Base-by-base conservation (phyloP, 2,329 filamentous ascomycete species). In the Diaporthe helianthi region DNA sequence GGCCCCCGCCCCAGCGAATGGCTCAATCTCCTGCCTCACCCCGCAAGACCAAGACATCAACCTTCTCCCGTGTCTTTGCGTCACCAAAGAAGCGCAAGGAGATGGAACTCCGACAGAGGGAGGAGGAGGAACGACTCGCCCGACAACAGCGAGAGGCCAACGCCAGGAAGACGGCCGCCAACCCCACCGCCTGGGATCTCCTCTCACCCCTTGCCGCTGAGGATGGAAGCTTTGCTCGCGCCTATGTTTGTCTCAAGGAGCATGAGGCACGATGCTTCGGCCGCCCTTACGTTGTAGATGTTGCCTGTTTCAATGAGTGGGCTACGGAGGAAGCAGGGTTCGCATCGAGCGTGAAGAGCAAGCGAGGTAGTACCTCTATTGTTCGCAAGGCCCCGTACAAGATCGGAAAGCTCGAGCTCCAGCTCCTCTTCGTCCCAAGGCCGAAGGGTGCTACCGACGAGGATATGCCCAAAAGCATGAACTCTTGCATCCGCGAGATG, bases 391-490 rank as follows among this genome's bases (percentile, higher is more conserved):
- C 96, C 15, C 96, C 96, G n/a, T 99, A 99, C 83, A 93, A 95
- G 81, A 90, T 99, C 76, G 96, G 94, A 73, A 97, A 97, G 82
- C 86, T 99, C 67, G 93, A 97, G 78, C 84, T 99, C 47, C 96
- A 99, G 82, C 87, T 99, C 10, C 85, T 99, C 17, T 99, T 97
- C 76, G 94, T 99, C 1, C 96, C 96, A 0, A 93, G 94, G 75
- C 95, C 96, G 5, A 95, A 93, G 83, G 92, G 92, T 53, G 86
- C 90, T 36, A 90, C 89, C 61, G 96, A 98, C 73, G 94, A 98
- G 19, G 95, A 98, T 74, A 98, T 99, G 93, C 96, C 96, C 67
- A 98, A 98, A 89, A 98, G 94, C 83, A 97, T 99, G 94, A 97
- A 96, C 80, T 92, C 93, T 52, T 97, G 94, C 79, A 92, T 98